Evolutionary conservation across 1,284 basidiomycete species (phyloP).

Genomic region (Testicularia cyperi): DNA sequence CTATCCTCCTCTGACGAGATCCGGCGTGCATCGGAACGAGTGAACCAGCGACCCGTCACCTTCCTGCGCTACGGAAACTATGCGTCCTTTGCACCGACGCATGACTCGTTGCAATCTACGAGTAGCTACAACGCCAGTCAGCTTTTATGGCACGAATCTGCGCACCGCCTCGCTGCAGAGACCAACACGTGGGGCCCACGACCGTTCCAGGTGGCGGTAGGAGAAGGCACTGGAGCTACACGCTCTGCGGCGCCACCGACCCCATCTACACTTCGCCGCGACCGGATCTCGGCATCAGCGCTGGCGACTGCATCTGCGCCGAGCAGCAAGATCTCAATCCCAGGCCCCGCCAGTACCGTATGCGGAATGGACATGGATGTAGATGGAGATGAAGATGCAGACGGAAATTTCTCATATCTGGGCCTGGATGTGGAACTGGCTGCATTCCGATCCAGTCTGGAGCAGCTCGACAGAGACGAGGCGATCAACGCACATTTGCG

Average conservation of each 20-base stretch:
- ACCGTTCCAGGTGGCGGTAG: too few species aligned
- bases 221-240: too few species aligned
- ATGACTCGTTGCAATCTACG: constrained; percentile 41
- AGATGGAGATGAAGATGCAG: too few species aligned
- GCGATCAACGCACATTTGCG: constrained; percentile 22
- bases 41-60: constrained; percentile 15
- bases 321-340: too few species aligned
- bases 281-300: too few species aligned
- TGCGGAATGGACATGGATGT: too few species aligned
- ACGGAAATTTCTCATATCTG: too few species aligned
- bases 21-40: not conserved
- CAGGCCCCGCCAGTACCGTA: too few species aligned
- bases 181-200: constrained; percentile 17
- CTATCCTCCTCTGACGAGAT: not conserved
- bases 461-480: constrained; percentile 32
- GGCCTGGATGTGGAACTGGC: constrained; percentile 12
- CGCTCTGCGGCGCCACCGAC: too few species aligned
- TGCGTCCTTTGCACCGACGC: constrained; percentile 48
- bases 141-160: constrained; percentile 17
- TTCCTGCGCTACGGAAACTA: constrained; percentile 51
- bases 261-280: too few species aligned
- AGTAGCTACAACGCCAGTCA: constrained; percentile 22
- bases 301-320: too few species aligned
- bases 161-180: constrained; percentile 6
- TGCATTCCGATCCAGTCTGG: constrained; percentile 13